Percentiles rank a stretch among this genome's conserved stretches.
These are phyloP conservation scores for Coniferiporia sulphurascens DNA, from an alignment of 1,284 basidiomycete species.

Conservation along the genomic window DNA sequence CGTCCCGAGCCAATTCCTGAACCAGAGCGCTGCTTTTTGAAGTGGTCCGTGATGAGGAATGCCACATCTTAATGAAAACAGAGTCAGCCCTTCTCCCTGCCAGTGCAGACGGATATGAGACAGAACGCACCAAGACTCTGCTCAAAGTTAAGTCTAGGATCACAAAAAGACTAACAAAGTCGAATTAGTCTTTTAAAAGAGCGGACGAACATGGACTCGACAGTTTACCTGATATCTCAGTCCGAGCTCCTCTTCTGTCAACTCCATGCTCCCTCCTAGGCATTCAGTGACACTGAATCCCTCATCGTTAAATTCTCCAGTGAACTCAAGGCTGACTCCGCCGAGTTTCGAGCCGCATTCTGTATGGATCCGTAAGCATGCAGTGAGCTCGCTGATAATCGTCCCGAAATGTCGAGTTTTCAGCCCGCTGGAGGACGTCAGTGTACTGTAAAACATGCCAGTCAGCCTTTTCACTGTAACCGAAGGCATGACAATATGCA, in stretches of 20 bases:
- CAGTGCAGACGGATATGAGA: background rate
- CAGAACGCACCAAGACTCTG: constrained; percentile 64
- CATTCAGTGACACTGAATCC: constrained; percentile 91
- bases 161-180: constrained; percentile 62
- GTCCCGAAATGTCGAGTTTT: constrained; percentile 92
- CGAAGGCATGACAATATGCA: constrained; percentile 27
- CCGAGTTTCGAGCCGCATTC: constrained; percentile 69
- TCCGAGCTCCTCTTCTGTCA: constrained; percentile 67
- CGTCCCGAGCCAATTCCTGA: constrained; percentile 4
- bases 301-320: constrained; percentile 89
- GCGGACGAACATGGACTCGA: background rate
- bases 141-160: constrained; percentile 79
- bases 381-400: constrained; percentile 84
- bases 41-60: constrained; percentile 74
- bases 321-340: constrained; percentile 97
- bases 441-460: constrained; percentile 52
- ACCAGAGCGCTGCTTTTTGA: constrained; percentile 50
- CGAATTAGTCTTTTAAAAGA: background rate
- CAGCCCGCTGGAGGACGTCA: constrained; percentile 69
- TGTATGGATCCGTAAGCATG: constrained; percentile 79
- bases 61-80: constrained; percentile 53
- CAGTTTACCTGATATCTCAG: constrained; percentile 63
- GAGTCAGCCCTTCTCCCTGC: background rate
- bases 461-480: constrained; percentile 2
- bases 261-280: constrained; percentile 77